Evolutionary conservation across 345 rosid species (phyloP), one percentile per base, ranked within the genome.

Genomic region (Durio zibethinus): DNA sequence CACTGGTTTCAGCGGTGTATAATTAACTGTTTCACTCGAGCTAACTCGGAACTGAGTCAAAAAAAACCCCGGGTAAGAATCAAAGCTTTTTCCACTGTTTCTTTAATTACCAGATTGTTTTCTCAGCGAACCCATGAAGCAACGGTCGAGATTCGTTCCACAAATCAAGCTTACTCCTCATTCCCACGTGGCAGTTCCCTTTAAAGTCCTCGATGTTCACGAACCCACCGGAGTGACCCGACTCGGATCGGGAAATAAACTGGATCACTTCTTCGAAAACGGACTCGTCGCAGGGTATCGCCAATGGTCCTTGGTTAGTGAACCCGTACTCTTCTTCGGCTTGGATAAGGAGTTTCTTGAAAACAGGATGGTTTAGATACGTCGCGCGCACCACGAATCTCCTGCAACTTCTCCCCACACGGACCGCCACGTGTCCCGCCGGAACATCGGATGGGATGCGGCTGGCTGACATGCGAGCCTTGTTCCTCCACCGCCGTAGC

Each of bases 281-380:
- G 31, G 88, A 82, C 79, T 93, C 98, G 53, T 93, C 99, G 72
- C 99, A 96, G 11, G 99, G 99, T 66, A 96, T 89, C 65, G 89
- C 81, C 72, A 96, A 75, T 5, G 97, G 99, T 7, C 99, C 99
- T 23, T 87, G 89, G 88, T 88, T 87, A 38, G 47, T 54, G 87
- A 92, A 92, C 10, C 98, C 99, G 83, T 77, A 92, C 94, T 93
- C 95, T 79, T 93, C 97, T 81, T 92, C 99, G 1, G 98, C 93
- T 76, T 89, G 88, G 38, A 79, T 74, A 0, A 96, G 86, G 7
- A 96, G 91, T 62, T 88, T 89, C 72, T 84, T 84, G 76, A 96
- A 83, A 27, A 91, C 61, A 7, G 99, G 99, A 77, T 96, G 99
- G 88, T 96, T 96, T 85, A 96, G 88, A 85, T 92, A 86, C 80